Evolutionary conservation across 371 early-diverging fungal species (phyloP), one percentile per base, ranked within the genome.

Genomic region (Syncephalastrum sp.): DNA sequence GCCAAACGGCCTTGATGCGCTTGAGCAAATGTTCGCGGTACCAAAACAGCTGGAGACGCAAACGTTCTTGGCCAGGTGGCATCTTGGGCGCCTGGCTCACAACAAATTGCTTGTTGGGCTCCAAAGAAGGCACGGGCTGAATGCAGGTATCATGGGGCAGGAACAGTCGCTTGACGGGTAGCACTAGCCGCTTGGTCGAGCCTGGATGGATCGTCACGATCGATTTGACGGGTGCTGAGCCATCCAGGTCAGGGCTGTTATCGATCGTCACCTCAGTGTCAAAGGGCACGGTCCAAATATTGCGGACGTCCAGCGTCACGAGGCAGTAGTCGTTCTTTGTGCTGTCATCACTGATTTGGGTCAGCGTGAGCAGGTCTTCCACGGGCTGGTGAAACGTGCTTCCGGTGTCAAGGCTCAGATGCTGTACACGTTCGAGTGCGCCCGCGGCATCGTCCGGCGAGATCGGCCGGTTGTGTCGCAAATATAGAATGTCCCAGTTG

Each of bases 91-190:
- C 80, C 56, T 87, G 82, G 3, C 85, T 79, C 1, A 88, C 84
- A 7, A 91, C 88, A 67, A 88, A 91, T 69, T 91, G 92, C 53
- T 87, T 86, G 72, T 87, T 85, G n/a, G 80, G 74, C 23, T 78
- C 69, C 16, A 91, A 78, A 4, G 82, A 82, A 5, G 93, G 93
- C 25, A 91, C 88, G 3, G 86, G 85, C 45, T 69, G 65, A 2
- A 59, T 43, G 23, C 82, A 69, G 21, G 72, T 65, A 5, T 73
- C 68, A 1, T 72, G 64, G n/a, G 82, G 64, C 10, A 93, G 64
- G 15, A 69, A 77, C 38, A 90, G 63, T 48, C 88, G 75, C 53
- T 81, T 76, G 8, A 93, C 69, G 0, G 92, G 92, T 25, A 93
- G 60, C 25, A 21, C 41, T 59, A 63, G 70, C 74, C 75, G 57